A percentile compares a stretch with the other conserved stretches of the same genome.
These are phyloP conservation scores for Hypoxylon sp. DNA, from an alignment of 2,329 filamentous ascomycete genomes.

Conservation along the genomic window DNA sequence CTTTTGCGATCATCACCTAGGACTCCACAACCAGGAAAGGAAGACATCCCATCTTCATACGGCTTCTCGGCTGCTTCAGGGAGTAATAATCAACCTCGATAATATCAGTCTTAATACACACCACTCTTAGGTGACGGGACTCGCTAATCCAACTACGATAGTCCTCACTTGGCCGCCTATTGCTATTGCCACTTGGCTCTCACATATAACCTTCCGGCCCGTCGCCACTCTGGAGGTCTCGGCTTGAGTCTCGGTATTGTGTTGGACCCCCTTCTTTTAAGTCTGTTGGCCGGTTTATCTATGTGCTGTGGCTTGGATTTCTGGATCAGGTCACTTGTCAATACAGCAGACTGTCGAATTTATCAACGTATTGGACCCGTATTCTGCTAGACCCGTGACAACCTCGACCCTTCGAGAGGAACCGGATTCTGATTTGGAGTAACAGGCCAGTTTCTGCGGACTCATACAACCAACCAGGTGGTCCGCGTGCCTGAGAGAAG, in stretches of 20 bases:
- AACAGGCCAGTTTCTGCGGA: conserved; percentile 17
- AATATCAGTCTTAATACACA: conserved; percentile 48
- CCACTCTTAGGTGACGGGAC: conserved; percentile 28
- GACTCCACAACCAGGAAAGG: conserved; percentile 44
- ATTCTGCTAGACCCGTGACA: conserved; percentile 11
- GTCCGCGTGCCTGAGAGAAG: conserved; percentile 22
- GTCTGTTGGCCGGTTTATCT: conserved; percentile 13
- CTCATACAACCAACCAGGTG: conserved; percentile 22
- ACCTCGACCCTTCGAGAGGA: conserved; percentile 17
- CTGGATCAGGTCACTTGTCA: not conserved
- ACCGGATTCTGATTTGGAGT: conserved; percentile 11
- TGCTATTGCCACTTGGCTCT: conserved; percentile 36
- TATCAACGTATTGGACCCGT: conserved; percentile 1
- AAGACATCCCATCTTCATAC: conserved; percentile 40
- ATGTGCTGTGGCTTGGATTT: conserved; percentile 7
- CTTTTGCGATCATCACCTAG: conserved; percentile 45
- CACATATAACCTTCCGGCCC: conserved; percentile 36
- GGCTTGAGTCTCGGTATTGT: conserved; percentile 15
- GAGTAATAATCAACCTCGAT: conserved; percentile 45
- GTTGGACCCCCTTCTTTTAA: conserved; percentile 17
- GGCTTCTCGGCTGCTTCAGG: conserved; percentile 32
- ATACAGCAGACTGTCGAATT: conserved; percentile 7
- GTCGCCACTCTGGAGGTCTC: conserved; percentile 14
- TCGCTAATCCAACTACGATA: conserved; percentile 42
- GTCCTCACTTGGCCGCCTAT: conserved; percentile 34